Conservation (phyloP, 1,284 basidiomycete species). For the Ganoderma lucidum region DNA sequence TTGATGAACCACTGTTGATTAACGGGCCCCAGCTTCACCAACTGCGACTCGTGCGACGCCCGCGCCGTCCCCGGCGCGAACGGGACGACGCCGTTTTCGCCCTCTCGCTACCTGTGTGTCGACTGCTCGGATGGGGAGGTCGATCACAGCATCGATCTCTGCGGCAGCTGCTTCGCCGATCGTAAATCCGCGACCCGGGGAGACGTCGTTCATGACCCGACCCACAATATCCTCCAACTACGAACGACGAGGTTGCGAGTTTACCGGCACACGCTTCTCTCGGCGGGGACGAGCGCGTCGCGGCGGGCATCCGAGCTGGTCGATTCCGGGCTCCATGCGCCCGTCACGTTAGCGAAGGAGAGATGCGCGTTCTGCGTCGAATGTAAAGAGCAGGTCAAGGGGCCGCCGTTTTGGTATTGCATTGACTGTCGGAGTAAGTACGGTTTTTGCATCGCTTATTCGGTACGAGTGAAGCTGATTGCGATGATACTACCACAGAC, state of each 20-base stretch:
- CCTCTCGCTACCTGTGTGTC: background rate
- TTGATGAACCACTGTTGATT: background rate
- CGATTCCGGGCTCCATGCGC: background rate
- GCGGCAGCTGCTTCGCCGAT: background rate
- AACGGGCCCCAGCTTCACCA: background rate
- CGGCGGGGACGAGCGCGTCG: background rate
- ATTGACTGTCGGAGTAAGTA: slow-evolving; percentile 2
- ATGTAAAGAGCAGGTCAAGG: background rate
- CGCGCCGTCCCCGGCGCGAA: background rate
- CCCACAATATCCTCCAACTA: background rate
- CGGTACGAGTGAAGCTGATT: background rate
- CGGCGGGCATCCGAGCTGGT: background rate
- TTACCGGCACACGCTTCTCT: background rate
- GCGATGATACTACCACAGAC: background rate
- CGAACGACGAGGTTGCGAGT: background rate
- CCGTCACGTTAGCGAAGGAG: background rate
- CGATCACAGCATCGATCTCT: background rate
- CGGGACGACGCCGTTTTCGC: background rate
- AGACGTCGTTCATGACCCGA: background rate
- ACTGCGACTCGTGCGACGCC: background rate
- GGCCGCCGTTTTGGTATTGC: background rate
- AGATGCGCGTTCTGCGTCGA: background rate
- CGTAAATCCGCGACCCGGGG: background rate
- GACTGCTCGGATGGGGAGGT: background rate
- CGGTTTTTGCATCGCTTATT: background rate